Evolutionary conservation across 148 eudicot genomes (phyloP).

Genomic region (Rhododendron williamsianum): DNA sequence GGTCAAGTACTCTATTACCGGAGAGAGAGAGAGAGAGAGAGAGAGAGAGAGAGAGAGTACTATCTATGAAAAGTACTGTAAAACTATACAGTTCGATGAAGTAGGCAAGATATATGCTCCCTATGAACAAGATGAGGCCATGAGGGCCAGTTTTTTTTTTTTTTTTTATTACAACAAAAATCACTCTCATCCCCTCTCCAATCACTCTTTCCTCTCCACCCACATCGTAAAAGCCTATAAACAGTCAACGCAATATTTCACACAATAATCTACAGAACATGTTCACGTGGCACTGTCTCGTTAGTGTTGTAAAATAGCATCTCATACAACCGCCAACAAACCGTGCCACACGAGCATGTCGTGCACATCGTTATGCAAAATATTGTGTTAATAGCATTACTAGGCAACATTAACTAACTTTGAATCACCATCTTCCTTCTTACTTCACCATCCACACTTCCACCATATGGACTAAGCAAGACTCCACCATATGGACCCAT

Average conservation of each 20-base stretch:
- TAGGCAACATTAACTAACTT: not conserved
- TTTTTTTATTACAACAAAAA: not conserved
- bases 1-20: no score
- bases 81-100: conserved; percentile 4
- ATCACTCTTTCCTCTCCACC: not conserved
- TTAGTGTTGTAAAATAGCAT: not conserved
- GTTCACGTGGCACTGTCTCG: not conserved
- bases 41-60: not conserved
- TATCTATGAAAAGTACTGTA: not conserved
- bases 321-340: not conserved
- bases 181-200: not conserved
- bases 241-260: not conserved
- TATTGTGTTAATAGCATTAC: not conserved
- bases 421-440: not conserved
- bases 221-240: not conserved
- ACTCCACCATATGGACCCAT: not conserved
- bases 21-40: not conserved
- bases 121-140: not conserved
- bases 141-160: not conserved
- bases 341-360: not conserved
- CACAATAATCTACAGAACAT: not conserved
- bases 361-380: not conserved
- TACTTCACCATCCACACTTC: not conserved
- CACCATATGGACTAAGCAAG: not conserved
- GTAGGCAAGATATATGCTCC: not conserved